Base-by-base conservation (phyloP, 768 basidiomycete genomes). In the Boletus rubropictus region DNA sequence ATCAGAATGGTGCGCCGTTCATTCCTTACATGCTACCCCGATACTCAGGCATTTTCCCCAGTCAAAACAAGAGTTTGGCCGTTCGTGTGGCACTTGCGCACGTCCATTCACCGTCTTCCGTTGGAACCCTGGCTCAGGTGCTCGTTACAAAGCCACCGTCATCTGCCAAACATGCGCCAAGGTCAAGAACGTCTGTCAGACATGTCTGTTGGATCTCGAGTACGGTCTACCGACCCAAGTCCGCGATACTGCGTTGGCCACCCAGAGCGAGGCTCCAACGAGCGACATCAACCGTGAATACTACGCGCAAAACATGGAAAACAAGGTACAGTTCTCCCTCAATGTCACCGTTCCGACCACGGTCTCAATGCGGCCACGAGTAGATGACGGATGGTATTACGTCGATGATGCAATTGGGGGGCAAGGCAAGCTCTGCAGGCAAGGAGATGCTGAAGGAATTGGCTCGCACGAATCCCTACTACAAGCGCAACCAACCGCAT, bases 221-320 rank as follows among this genome's bases (percentile, higher is more conserved):
- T 99, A 93, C 56, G 89, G 90, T 22, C 72, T 99, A 18, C 96
- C 96, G 5, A 94, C 93, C 0, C 96, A 99, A 75, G 93, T 98
- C 9, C 78, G 96, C 43, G 96, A 99, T 65, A 96, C 94, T 2
- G 96, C 96, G 8, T 70, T 99, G 41, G 91, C 86, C 1, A 56
- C 87, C 20, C 75, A 86, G 63, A 86, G 81, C 59, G 86, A 88
- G 51, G 95, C 96, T 0, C 96, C 96, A 5, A 93, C 86, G 42
- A 95, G 93, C 62, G 94, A 98, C 56, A 89, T 99, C 69, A 99
- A 99, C 66, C 78, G 95, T 61, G 89, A 95, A 72, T 95, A 89
- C 63, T 88, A 88, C 64, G 90, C 89, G 1, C 90, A 95, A 68
- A 93, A 92, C 65, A 84, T 91, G 82, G 86, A 90, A 67, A 72